A percentile compares a stretch with the other conserved stretches of the same genome.
Conservation (phyloP, 495 filamentous ascomycete genomes). For the Aspergillus funiculosus region DNA sequence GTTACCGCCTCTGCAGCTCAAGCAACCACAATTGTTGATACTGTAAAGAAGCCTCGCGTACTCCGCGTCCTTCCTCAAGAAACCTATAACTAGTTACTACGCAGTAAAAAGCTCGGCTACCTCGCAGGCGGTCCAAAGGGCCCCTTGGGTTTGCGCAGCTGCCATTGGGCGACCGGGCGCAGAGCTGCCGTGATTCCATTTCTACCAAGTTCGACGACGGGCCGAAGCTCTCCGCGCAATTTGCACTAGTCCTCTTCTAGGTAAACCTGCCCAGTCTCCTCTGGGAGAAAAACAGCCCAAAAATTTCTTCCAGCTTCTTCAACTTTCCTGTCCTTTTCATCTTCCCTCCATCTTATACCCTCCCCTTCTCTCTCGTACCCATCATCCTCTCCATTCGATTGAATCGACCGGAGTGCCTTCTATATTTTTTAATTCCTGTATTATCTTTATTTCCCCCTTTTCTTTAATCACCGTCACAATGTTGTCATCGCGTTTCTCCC, state of each 20-base stretch:
- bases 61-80: no score
- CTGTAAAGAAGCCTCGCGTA: no score
- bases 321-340: slow-evolving; percentile 28
- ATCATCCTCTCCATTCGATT: slow-evolving; percentile 35
- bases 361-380: slow-evolving; percentile 27
- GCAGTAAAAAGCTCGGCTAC: no score
- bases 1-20: no score
- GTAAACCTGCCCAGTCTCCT: slow-evolving; percentile 24
- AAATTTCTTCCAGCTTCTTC: slow-evolving; percentile 22
- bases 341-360: slow-evolving; percentile 26
- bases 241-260: slow-evolving; percentile 39
- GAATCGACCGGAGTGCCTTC: slow-evolving; percentile 33
- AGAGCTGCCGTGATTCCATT: slow-evolving; percentile 25
- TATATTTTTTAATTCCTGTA: slow-evolving; percentile 32
- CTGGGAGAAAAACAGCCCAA: no score
- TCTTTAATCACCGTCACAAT: slow-evolving; percentile 37
- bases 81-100: no score
- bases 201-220: slow-evolving; percentile 38
- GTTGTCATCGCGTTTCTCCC: slow-evolving; percentile 51
- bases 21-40: no score
- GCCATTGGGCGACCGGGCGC: slow-evolving; percentile 4
- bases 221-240: slow-evolving; percentile 47
- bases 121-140: slow-evolving; percentile 15
- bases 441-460: slow-evolving; percentile 29
- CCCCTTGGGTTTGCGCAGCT: no score